Evolutionary conservation across 345 rosid species (phyloP).

Genomic region (Mangifera indica): DNA sequence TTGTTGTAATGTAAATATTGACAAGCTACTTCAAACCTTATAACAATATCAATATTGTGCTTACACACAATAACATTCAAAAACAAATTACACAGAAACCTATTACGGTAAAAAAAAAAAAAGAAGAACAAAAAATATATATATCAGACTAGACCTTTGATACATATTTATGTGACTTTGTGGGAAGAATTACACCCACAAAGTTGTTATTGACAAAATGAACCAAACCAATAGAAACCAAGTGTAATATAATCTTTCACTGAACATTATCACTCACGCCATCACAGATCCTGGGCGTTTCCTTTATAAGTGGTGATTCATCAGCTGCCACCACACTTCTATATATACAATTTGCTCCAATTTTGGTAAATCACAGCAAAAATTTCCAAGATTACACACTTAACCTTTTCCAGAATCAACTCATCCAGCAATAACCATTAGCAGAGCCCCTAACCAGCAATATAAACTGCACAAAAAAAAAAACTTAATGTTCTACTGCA

Average conservation of each 20-base stretch:
- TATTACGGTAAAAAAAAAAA: slow-evolving; percentile 18
- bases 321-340: slow-evolving; percentile 27
- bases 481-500: not conserved
- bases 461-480: no score
- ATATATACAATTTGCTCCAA: slow-evolving; percentile 60
- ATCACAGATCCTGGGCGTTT: slow-evolving; percentile 27
- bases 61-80: slow-evolving; percentile 31
- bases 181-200: slow-evolving; percentile 25
- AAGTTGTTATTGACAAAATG: slow-evolving; percentile 41
- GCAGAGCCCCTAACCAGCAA: slow-evolving; percentile 35
- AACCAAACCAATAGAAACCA: slow-evolving; percentile 28
- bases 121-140: slow-evolving; percentile 8
- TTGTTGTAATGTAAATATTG: slow-evolving; percentile 3
- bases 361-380: slow-evolving; percentile 33
- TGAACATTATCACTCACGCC: slow-evolving; percentile 23
- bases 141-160: slow-evolving; percentile 17
- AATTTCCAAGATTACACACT: slow-evolving; percentile 30
- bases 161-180: slow-evolving; percentile 42
- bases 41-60: slow-evolving; percentile 27
- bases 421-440: slow-evolving; percentile 27
- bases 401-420: slow-evolving; percentile 30
- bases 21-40: slow-evolving; percentile 22
- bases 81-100: slow-evolving; percentile 22
- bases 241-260: slow-evolving; percentile 23
- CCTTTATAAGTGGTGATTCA: no score